Evolutionary conservation across 495 filamentous ascomycete species (phyloP), one percentile per base, ranked within the genome.

Genomic region (Haplographium delicatum): DNA sequence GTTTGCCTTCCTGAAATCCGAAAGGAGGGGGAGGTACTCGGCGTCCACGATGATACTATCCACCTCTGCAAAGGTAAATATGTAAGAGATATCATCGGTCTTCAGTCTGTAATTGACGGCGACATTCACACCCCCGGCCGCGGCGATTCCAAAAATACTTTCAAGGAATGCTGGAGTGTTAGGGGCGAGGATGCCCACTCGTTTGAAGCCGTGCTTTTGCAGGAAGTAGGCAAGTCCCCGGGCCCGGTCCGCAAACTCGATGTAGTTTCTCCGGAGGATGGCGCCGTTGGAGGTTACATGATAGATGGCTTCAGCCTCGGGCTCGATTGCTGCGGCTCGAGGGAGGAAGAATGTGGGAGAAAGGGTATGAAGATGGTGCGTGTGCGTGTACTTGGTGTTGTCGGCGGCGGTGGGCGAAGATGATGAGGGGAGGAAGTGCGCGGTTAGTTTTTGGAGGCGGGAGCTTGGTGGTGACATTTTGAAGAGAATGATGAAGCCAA

Each of bases 131-230:
- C 72, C 88, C 6, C 89, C 89, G 2, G 88, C 90, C 19, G 90
- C 93, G 1, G 80, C 82, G 60, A 96, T 86, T 5, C 86, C 93
- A 59, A 90, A 98, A 41, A 96, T 84, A 2, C 80, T 74, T 67
- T 97, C 91, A 16, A 97, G 70, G 63, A 96, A 96, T 0, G 89
- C 93, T 2, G 93, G 93, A 4, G 93, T 98, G 63, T 98, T 98
- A 1, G 94, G 84, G 18, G 80, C 81, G 4, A 98, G 73, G 31
- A 98, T 82, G 4, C 93, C 93, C 1, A 83, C 77, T 48, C 85
- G 77, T 62, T 79, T 84, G 58, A 76, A 79, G 6, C 74, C 74
- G 47, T 84, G 75, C 61, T 88, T 86, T 38, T 75, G 77, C 43
- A 97, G 65, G 64, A 84, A 97, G 65, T 93, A 97, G 7, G 87